Conservation (phyloP, 1,284 basidiomycete genomes). For the Rhodotorula sp. region DNA sequence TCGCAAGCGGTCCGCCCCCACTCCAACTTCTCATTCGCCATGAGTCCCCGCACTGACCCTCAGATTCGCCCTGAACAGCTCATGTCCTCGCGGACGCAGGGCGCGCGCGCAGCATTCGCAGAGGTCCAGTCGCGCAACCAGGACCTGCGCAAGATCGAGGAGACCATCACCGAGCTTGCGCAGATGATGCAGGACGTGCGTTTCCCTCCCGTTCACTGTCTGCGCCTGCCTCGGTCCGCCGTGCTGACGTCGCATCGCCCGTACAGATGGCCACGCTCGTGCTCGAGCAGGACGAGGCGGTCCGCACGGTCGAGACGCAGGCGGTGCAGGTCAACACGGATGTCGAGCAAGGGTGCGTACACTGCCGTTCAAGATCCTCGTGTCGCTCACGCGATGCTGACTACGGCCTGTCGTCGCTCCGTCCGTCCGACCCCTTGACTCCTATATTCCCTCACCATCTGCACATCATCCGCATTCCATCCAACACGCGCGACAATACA, state of each 20-base stretch:
- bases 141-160: constrained; percentile 83
- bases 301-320: constrained; percentile 64
- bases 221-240: too few relatives aligned
- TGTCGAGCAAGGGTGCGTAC: constrained; percentile 61
- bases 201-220: not conserved
- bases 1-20: constrained; percentile 69
- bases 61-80: constrained; percentile 57
- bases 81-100: constrained; percentile 76
- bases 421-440: too few relatives aligned
- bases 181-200: constrained; percentile 64
- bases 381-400: constrained; percentile 45
- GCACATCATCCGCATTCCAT: too few relatives aligned
- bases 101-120: constrained; percentile 77
- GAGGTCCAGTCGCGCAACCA: constrained; percentile 90
- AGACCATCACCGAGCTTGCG: constrained; percentile 80
- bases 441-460: too few relatives aligned
- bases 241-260: constrained; percentile 56
- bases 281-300: constrained; percentile 73
- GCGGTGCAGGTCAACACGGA: constrained; percentile 67
- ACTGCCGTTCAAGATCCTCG: not conserved
- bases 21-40: not conserved
- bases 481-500: constrained; percentile 44
- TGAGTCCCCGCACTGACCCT: not conserved
- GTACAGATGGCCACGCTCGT: constrained; percentile 73
- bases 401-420: too few relatives aligned